A percentile compares a stretch with the other conserved stretches of the same genome.
Evolutionary conservation across 2,329 filamentous ascomycete species (phyloP).

Genomic region (Annulohypoxylon truncatum): DNA sequence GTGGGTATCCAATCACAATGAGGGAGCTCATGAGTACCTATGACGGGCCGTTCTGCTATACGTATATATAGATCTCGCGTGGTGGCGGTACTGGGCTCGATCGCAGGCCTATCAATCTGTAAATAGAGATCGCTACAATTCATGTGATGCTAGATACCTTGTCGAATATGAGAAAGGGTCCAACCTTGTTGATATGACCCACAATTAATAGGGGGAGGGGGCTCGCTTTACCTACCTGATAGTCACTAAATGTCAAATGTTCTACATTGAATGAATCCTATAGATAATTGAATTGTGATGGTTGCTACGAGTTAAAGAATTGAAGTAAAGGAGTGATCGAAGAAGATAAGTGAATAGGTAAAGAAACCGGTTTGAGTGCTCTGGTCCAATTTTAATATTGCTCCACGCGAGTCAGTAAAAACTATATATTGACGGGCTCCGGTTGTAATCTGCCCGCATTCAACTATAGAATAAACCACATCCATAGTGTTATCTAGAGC

Average conservation of each 20-base stretch:
- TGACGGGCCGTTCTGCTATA: conserved; percentile 48
- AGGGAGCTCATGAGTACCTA: conserved; percentile 46
- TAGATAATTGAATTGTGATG: no score
- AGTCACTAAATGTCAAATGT: not conserved
- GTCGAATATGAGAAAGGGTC: not conserved
- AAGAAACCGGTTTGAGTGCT: no score
- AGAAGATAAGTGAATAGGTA: no score
- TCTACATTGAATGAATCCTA: no score
- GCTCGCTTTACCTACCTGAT: not conserved
- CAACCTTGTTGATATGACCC: not conserved
- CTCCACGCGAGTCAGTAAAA: no score
- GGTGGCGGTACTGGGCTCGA: not conserved
- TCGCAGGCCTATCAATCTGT: not conserved
- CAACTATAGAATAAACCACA: no score
- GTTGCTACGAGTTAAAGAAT: no score
- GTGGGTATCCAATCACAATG: conserved; percentile 40
- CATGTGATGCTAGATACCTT: not conserved
- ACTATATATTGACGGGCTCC: no score
- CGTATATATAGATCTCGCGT: conserved; percentile 33
- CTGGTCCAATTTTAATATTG: no score
- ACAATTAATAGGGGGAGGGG: not conserved
- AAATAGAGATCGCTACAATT: not conserved
- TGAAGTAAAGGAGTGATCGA: no score
- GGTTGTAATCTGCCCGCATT: no score
- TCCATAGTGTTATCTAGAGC: no score